Evolutionary conservation across 2,329 filamentous ascomycete genomes (phyloP), one percentile per base, ranked within the genome.

Genomic region (Stromatinia cepivora): DNA sequence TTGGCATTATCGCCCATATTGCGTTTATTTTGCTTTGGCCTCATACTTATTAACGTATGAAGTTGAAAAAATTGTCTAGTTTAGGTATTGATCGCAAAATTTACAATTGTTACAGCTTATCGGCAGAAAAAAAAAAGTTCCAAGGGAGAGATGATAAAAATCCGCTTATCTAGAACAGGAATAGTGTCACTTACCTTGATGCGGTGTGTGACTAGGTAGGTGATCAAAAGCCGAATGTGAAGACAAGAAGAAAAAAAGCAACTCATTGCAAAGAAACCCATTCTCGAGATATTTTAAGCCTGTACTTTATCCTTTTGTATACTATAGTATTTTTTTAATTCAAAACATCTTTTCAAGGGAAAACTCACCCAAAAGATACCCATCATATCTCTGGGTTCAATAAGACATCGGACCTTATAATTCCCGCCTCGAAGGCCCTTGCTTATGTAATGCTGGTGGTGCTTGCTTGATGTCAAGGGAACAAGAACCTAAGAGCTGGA

Each of bases 1-100:
- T 79, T 79, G 22, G 78, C 74, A 71, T 79, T 77, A 52, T 72
- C 73, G 54, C 71, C 71, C 75, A 76, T 76, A 9, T 15, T 52
- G 9, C 61, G 61, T 52, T 64, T 64, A n/a, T 42, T 64, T 36
- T 52, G 61, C 46, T 64, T 64, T 28, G 46, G 46, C 46, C 61
- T 64, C 61, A 64, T 64, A 20, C 46, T 64, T 52, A 10, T 4
- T 13, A 39, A 39, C 39, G 46, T 28, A 28, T 52, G 46, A 11
- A 39, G n/a, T 52, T 50, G 61, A 64, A 28, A 31, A 39, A 22
- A 9, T 39, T 52, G 22, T 15, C n/a, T 28, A n/a, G 34, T 8
- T 25, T 63, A 31, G 31, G 34, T 13, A 39, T 52, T 42, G 61
- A 28, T 28, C n/a, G 46, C 48, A 34, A 62, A 61, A 58, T 39